Conservation (phyloP, 1,284 basidiomycete genomes). For the Melampsora americana region DNA sequence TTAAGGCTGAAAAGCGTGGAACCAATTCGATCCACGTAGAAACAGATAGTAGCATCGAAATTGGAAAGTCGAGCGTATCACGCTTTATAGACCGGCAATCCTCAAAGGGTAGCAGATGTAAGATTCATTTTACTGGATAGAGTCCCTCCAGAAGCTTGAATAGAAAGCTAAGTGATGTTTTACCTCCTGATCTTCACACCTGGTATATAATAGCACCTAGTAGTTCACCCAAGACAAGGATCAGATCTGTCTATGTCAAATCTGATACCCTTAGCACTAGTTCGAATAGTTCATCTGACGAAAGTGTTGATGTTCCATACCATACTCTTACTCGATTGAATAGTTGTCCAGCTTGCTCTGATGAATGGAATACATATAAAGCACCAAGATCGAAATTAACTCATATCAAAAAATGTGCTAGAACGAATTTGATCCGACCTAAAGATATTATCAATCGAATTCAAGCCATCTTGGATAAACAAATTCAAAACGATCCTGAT, state of each 20-base stretch:
- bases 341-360: constrained; percentile 22
- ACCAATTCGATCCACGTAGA: neutral
- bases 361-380: constrained; percentile 30
- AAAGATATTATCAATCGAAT: neutral
- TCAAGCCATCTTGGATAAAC: constrained; percentile 13
- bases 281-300: neutral
- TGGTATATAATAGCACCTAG: too few species aligned
- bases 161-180: too few species aligned
- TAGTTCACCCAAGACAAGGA: neutral
- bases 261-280: neutral
- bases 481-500: neutral
- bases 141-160: too few species aligned
- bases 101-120: neutral
- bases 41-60: neutral
- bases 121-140: neutral
- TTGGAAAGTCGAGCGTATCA: neutral
- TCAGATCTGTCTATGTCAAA: neutral
- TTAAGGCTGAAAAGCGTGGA: neutral
- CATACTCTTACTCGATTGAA: constrained; percentile 13
- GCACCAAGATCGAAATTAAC: constrained; percentile 23
- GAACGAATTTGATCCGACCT: neutral
- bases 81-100: neutral
- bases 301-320: constrained; percentile 16
- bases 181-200: too few species aligned
- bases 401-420: constrained; percentile 28